Percentiles rank a stretch among this genome's conserved stretches.
Evolutionary conservation across 257 asterid genomes (phyloP).

Genomic region (Orobanche coerulescens): DNA sequence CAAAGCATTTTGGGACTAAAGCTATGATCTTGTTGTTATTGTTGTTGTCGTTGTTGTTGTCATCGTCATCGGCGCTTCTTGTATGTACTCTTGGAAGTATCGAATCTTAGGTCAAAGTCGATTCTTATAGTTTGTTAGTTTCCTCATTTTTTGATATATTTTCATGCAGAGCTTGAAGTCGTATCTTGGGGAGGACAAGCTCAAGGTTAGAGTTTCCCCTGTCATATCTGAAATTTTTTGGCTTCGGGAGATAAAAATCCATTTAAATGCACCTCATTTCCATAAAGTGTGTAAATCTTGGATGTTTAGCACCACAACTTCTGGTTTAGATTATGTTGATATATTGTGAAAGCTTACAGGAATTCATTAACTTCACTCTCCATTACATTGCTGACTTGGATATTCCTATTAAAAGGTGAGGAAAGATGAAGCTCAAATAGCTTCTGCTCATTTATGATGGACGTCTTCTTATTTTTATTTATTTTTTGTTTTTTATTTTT

Average conservation of each 20-base stretch:
- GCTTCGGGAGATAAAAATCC: neutral
- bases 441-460: neutral
- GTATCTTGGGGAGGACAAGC: constrained; percentile 83
- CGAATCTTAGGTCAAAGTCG: constrained; percentile 1
- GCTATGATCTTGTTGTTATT: too few species aligned
- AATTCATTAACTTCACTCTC: constrained; percentile 79
- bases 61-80: too few species aligned
- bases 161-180: constrained; percentile 76
- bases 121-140: constrained; percentile 3
- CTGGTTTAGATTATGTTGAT: constrained; percentile 13
- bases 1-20: too few species aligned
- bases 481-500: constrained; percentile 16
- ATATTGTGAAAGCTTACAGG: constrained; percentile 48
- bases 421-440: constrained; percentile 18
- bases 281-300: neutral
- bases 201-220: constrained; percentile 47
- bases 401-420: constrained; percentile 90
- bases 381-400: constrained; percentile 96
- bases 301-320: neutral
- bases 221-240: constrained; percentile 10
- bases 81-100: neutral
- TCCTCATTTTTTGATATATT: constrained; percentile 19
- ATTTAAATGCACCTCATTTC: constrained; percentile 3
- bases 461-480: constrained; percentile 12
- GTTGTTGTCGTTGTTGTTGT: too few species aligned